A percentile compares a stretch with the other conserved stretches of the same genome.
Evolutionary conservation across 495 filamentous ascomycete species (phyloP).

Genomic region (Daldinia decipiens): DNA sequence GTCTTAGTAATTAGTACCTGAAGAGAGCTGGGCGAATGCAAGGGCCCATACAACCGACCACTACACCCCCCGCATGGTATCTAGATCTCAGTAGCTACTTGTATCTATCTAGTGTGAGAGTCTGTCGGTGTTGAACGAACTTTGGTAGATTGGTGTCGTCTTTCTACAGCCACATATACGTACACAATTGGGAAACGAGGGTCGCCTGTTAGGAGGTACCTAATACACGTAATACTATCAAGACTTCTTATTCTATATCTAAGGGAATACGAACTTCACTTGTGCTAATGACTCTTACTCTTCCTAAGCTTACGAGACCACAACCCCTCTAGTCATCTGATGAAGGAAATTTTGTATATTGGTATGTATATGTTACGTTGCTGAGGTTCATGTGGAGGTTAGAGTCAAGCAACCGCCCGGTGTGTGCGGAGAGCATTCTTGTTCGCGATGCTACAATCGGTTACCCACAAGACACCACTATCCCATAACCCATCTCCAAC

Average conservation of each 20-base stretch:
- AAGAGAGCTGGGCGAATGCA: conserved; percentile 13
- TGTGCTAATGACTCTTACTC: background rate
- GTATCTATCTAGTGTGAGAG: background rate
- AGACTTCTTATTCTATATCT: background rate
- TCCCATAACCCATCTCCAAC: background rate
- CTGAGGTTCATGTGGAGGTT: background rate
- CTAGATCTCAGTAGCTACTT: background rate
- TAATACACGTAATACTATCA: background rate
- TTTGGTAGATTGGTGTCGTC: background rate
- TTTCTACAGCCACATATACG: background rate
- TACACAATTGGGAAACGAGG: background rate
- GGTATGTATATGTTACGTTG: conserved; percentile 31
- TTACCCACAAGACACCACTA: background rate
- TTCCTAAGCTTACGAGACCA: background rate
- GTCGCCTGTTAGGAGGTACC: background rate
- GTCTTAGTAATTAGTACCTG: background rate
- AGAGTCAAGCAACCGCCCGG: background rate
- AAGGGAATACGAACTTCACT: background rate
- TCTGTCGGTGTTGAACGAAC: background rate
- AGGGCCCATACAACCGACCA: conserved; percentile 14
- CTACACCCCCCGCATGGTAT: background rate
- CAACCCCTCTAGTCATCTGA: background rate
- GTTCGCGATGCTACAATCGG: background rate
- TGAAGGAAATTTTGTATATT: background rate
- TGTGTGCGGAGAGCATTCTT: background rate